Percentiles rank a stretch among this genome's conserved stretches.
These are phyloP conservation scores for Xerocomellus amylosporus DNA, from an alignment of 768 basidiomycete species.

Conservation along the genomic window DNA sequence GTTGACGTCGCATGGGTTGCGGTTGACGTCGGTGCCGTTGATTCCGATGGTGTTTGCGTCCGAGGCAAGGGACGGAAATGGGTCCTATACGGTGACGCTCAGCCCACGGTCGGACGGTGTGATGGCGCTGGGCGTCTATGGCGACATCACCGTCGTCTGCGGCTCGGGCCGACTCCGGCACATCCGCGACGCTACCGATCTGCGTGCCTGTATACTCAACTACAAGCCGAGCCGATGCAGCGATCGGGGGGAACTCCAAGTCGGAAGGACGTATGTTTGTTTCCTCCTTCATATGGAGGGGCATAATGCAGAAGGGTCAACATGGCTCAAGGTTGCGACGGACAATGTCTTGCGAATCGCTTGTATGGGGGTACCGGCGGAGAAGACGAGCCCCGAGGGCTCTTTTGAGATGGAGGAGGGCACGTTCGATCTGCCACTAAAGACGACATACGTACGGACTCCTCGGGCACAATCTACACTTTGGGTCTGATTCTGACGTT, in stretches of 20 bases:
- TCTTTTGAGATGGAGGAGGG: neutral
- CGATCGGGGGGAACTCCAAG: conserved; percentile 11
- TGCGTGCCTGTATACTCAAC: conserved; percentile 25
- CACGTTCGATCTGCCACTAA: conserved; percentile 10
- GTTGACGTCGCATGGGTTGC: conserved; percentile 15
- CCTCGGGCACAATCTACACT: conserved; percentile 10
- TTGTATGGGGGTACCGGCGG: conserved; percentile 6
- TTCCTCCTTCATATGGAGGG: conserved; percentile 19
- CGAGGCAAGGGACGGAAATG: neutral
- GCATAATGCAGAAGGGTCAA: neutral
- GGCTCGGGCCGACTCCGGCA: conserved; percentile 14
- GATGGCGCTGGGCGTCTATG: conserved; percentile 5
- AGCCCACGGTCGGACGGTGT: neutral
- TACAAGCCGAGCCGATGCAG: conserved; percentile 1
- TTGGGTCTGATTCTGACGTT: neutral
- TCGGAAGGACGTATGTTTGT: conserved; percentile 20
- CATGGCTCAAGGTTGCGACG: conserved; percentile 26
- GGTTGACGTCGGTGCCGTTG: conserved; percentile 19
- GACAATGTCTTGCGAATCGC: conserved; percentile 21
- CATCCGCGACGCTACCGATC: conserved; percentile 13
- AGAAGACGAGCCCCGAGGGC: neutral
- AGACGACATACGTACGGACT: conserved; percentile 10
- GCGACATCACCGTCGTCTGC: conserved; percentile 15
- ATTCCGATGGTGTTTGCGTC: conserved; percentile 18
- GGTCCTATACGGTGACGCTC: conserved; percentile 16